These are phyloP conservation scores for Candida methanosorbosa DNA, from an alignment of 805 yeast genomes.

Conservation along the genomic window DNA sequence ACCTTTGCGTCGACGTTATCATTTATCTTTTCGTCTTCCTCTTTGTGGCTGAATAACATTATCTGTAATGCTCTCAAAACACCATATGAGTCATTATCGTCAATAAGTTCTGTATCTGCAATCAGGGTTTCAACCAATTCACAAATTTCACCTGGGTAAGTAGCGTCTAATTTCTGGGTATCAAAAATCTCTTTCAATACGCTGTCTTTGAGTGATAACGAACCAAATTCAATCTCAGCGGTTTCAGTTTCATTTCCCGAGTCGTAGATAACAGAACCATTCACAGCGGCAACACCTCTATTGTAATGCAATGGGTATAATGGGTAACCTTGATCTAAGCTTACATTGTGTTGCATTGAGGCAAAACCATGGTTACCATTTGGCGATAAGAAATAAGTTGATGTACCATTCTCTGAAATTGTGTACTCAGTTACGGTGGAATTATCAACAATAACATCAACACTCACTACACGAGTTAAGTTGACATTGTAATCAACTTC, in stretches of 20 bases:
- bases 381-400: conserved; percentile 33
- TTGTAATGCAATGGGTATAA: conserved; percentile 15
- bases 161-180: too few species aligned
- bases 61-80: too few species aligned
- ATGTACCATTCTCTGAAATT: conserved; percentile 35
- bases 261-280: conserved; percentile 22
- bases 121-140: neutral
- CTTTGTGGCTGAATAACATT: too few species aligned
- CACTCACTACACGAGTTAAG: conserved; percentile 15
- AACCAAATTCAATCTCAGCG: too few species aligned
- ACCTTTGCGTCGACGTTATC: too few species aligned
- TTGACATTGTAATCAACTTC: conserved; percentile 18
- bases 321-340: conserved; percentile 11
- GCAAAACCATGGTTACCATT: conserved; percentile 41
- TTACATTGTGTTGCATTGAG: conserved; percentile 24
- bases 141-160: too few species aligned
- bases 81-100: neutral
- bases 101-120: neutral
- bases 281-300: conserved; percentile 24
- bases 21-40: too few species aligned
- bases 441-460: conserved; percentile 13
- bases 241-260: neutral
- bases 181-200: too few species aligned
- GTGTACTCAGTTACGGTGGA: conserved; percentile 6
- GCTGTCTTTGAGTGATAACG: too few species aligned